Evolutionary conservation across 345 rosid species (phyloP).

Genomic region (Toxicodendron radicans): DNA sequence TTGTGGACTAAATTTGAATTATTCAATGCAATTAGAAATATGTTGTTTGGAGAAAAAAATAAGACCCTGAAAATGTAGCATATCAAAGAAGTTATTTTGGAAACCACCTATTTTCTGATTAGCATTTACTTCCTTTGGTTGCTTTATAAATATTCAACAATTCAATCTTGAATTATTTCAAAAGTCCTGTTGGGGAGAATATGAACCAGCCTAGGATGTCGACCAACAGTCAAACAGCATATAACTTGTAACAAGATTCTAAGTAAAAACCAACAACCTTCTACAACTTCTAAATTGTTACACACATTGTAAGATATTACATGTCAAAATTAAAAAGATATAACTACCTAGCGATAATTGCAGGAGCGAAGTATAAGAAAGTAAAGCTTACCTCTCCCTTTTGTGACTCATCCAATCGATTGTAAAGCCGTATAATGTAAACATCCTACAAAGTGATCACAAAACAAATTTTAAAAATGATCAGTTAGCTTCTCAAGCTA

Average conservation of each 20-base stretch:
- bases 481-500: constrained; percentile 14
- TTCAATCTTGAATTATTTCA: neutral
- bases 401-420: constrained; percentile 73
- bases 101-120: neutral
- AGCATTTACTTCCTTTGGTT: neutral
- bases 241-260: neutral
- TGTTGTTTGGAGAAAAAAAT: no score
- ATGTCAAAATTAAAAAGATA: neutral
- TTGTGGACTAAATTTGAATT: neutral
- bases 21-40: neutral
- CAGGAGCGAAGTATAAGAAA: constrained; percentile 7
- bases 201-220: neutral
- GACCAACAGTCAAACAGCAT: neutral
- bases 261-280: neutral
- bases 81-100: neutral
- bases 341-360: neutral
- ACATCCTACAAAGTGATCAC: constrained; percentile 58
- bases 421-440: constrained; percentile 71
- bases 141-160: neutral
- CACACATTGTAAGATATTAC: neutral
- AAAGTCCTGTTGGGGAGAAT: neutral
- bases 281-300: neutral
- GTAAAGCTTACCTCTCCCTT: constrained; percentile 84
- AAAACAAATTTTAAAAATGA: constrained; percentile 18
- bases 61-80: neutral